Conservation (phyloP, 352 stramenopile genomes). For the Thraustochytrium striatum region DNA sequence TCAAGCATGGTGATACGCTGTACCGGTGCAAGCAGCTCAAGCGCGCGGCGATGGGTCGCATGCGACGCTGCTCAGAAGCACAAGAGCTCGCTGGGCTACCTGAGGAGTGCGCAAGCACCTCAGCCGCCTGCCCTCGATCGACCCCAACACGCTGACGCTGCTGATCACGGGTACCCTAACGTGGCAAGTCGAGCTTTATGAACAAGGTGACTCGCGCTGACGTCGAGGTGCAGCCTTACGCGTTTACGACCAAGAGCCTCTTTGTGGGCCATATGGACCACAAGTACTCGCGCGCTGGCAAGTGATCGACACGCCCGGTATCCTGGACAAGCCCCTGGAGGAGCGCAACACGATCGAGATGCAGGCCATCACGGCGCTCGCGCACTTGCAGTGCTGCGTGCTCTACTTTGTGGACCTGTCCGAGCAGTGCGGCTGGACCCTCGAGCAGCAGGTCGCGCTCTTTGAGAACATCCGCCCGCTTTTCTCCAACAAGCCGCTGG, state of each 20-base stretch:
- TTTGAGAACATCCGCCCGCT: slow-evolving; percentile 97
- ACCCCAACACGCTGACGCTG: slow-evolving; percentile 97
- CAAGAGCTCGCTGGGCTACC: slow-evolving; percentile 94
- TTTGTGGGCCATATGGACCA: slow-evolving; percentile 99
- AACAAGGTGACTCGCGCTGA: slow-evolving; percentile 99
- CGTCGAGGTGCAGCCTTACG: slow-evolving; percentile 98
- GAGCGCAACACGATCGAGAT: slow-evolving; percentile 99
- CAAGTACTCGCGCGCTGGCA: slow-evolving; percentile 96
- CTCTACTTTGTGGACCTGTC: slow-evolving; percentile 99
- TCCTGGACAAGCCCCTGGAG: slow-evolving; percentile 98
- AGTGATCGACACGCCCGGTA: slow-evolving; percentile 99
- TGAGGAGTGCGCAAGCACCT: slow-evolving; percentile 97
- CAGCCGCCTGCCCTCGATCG: slow-evolving; percentile 93
- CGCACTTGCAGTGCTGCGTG: slow-evolving; percentile 96
- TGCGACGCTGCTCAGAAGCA: slow-evolving; percentile 99
- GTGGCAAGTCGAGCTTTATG: slow-evolving; percentile 99
- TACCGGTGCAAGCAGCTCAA: slow-evolving; percentile 99
- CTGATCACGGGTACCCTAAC: slow-evolving; percentile 98
- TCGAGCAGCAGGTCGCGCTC: slow-evolving; percentile 93
- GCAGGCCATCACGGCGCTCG: slow-evolving; percentile 98
- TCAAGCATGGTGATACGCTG: slow-evolving; percentile 98
- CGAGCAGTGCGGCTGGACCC: slow-evolving; percentile 97
- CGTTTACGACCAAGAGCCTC: slow-evolving; percentile 99
- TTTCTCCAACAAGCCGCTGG: slow-evolving; percentile 98
- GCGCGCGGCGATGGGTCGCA: slow-evolving; percentile 91